Percentiles rank a stretch among this genome's conserved stretches.
Evolutionary conservation across 2,329 filamentous ascomycete species (phyloP).

Genomic region (Cladosporium sp.): DNA sequence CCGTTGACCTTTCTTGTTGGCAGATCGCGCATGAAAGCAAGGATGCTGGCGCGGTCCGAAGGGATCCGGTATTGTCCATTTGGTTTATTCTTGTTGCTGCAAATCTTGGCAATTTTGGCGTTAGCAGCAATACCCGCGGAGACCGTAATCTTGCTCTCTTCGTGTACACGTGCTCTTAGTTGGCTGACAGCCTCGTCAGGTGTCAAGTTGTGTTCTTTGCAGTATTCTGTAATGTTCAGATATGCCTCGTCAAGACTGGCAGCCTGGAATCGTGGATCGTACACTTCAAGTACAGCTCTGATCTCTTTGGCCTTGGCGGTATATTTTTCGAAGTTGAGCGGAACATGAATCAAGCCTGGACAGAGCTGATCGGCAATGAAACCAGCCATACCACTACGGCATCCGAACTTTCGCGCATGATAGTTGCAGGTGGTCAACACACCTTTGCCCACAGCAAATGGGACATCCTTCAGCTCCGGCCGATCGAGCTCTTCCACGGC

Average conservation of each 20-base stretch:
- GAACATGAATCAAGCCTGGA: conserved; percentile 78
- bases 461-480: conserved; percentile 80
- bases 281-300: conserved; percentile 76
- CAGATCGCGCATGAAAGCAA: conserved; percentile 81
- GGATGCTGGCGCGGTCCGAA: conserved; percentile 71
- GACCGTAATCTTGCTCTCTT: conserved; percentile 79
- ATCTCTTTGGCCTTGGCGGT: conserved; percentile 86
- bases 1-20: conserved; percentile 92
- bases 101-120: conserved; percentile 90
- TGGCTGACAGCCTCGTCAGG: conserved; percentile 75
- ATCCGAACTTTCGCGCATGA: conserved; percentile 83
- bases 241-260: conserved; percentile 97
- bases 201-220: conserved; percentile 64
- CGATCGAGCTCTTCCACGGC: conserved; percentile 77
- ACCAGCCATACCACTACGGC: conserved; percentile 90
- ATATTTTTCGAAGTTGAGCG: conserved; percentile 89
- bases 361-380: conserved; percentile 96
- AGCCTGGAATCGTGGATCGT: conserved; percentile 88
- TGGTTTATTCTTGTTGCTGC: conserved; percentile 93
- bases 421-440: conserved; percentile 81
- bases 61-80: conserved; percentile 85
- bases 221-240: conserved; percentile 88
- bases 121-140: conserved; percentile 95
- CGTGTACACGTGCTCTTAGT: conserved; percentile 74
- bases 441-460: conserved; percentile 84